A percentile compares a stretch with the other conserved stretches of the same genome.
These are phyloP conservation scores for Ilyonectria mors-panacis DNA, from an alignment of 2,329 filamentous ascomycete species.

Conservation along the genomic window DNA sequence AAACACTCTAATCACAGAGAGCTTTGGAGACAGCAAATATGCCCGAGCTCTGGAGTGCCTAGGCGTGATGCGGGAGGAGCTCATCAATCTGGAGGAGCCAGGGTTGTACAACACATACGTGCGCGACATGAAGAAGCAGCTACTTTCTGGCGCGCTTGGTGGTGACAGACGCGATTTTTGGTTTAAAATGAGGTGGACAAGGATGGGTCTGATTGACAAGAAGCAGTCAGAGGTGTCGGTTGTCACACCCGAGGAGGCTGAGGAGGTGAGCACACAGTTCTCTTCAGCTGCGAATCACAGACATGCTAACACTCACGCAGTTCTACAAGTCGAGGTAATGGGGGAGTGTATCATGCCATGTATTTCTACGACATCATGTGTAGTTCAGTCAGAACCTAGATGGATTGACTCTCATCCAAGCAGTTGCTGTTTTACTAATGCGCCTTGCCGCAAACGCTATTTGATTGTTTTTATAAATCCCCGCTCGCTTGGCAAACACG, in stretches of 20 bases:
- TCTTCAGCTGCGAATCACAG: background rate
- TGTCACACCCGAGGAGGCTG: slow-evolving; percentile 80
- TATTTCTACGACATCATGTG: slow-evolving; percentile 17
- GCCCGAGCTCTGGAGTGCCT: slow-evolving; percentile 82
- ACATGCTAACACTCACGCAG: slow-evolving; percentile 49
- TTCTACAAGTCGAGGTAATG: slow-evolving; percentile 56
- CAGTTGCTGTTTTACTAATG: slow-evolving; percentile 11
- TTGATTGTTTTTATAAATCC: background rate
- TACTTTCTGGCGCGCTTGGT: slow-evolving; percentile 78
- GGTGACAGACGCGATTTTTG: slow-evolving; percentile 88
- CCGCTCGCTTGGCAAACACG: background rate
- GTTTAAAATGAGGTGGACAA: slow-evolving; percentile 77
- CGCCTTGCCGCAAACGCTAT: background rate
- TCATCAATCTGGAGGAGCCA: slow-evolving; percentile 82
- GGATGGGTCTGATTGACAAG: slow-evolving; percentile 81
- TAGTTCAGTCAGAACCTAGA: slow-evolving; percentile 1
- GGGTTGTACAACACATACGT: slow-evolving; percentile 83
- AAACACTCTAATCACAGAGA: slow-evolving; percentile 76
- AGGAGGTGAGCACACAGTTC: slow-evolving; percentile 60
- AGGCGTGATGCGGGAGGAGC: slow-evolving; percentile 82
- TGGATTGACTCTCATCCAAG: background rate
- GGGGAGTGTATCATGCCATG: slow-evolving; percentile 7
- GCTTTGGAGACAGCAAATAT: slow-evolving; percentile 83
- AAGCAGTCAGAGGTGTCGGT: slow-evolving; percentile 74
- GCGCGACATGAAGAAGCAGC: slow-evolving; percentile 77